These are phyloP conservation scores for Scheffersomyces ergatensis DNA, from an alignment of 805 yeast genomes.

Conservation along the genomic window DNA sequence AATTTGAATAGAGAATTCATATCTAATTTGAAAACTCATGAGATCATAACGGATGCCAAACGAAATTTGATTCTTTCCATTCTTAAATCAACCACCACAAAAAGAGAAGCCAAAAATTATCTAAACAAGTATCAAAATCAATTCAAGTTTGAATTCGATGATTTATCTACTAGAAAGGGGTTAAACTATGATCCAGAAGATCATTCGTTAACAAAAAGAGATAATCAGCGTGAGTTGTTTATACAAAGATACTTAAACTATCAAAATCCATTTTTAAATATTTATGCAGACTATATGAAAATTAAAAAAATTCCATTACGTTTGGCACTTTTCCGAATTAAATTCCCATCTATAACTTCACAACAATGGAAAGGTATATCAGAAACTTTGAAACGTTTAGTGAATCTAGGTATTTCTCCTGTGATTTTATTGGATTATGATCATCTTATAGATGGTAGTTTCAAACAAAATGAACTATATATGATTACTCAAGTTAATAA, in stretches of 20 bases:
- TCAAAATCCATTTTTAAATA: constrained; percentile 31
- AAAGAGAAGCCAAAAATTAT: constrained; percentile 85
- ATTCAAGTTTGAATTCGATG: constrained; percentile 29
- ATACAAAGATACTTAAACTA: constrained; percentile 29
- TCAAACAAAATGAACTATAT: constrained; percentile 28
- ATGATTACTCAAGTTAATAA: constrained; percentile 31
- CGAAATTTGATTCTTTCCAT: constrained; percentile 79
- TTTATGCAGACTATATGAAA: constrained; percentile 31
- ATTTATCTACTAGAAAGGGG: constrained; percentile 9
- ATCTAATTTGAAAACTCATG: constrained; percentile 34
- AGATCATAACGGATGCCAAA: constrained; percentile 43
- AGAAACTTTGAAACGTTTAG: constrained; percentile 52
- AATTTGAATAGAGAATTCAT: constrained; percentile 29
- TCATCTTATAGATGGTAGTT: constrained; percentile 20
- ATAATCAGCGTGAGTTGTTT: constrained; percentile 29
- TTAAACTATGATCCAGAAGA: constrained; percentile 13
- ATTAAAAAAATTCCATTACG: constrained; percentile 44
- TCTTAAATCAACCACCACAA: constrained; percentile 86
- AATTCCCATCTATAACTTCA: constrained; percentile 30
- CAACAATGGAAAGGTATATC: constrained; percentile 47
- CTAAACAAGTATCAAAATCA: constrained; percentile 63
- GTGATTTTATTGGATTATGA: constrained; percentile 58
- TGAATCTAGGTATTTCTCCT: constrained; percentile 71
- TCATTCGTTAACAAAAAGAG: constrained; percentile 13
- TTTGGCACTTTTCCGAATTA: constrained; percentile 55